These are phyloP conservation scores for Diddensiella transvaalensis DNA, from an alignment of 805 yeast genomes.

Conservation along the genomic window DNA sequence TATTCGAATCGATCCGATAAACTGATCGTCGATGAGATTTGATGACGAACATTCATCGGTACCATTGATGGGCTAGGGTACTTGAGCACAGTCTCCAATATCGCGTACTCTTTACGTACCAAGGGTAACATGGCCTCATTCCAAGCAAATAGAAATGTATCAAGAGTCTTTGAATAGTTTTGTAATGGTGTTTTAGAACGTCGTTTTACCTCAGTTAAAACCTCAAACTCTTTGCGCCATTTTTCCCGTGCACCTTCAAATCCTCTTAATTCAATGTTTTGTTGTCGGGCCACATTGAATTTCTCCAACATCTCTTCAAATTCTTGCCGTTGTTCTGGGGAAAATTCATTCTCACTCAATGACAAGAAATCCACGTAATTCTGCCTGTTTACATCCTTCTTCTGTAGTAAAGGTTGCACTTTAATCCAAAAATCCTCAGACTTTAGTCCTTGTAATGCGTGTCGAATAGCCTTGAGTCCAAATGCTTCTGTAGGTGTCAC, in stretches of 20 bases:
- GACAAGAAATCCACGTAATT: constrained; percentile 61
- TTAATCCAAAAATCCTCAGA: constrained; percentile 25
- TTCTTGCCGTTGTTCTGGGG: constrained; percentile 35
- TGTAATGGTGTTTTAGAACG: constrained; percentile 37
- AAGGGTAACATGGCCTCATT: constrained; percentile 67
- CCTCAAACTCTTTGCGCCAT: constrained; percentile 81
- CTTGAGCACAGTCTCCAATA: constrained; percentile 45
- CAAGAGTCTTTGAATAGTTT: constrained; percentile 46
- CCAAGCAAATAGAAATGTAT: constrained; percentile 82
- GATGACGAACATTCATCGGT: constrained; percentile 20
- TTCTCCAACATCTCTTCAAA: constrained; percentile 68
- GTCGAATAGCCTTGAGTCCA: constrained; percentile 75
- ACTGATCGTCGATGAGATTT: constrained; percentile 20
- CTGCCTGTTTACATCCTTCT: constrained; percentile 30
- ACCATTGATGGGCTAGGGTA: constrained; percentile 23
- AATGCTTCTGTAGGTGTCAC: constrained; percentile 68
- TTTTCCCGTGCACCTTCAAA: constrained; percentile 80
- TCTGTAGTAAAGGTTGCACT: constrained; percentile 34
- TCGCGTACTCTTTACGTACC: constrained; percentile 60
- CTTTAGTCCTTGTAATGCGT: constrained; percentile 56
- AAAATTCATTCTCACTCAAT: constrained; percentile 52
- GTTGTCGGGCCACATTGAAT: constrained; percentile 73
- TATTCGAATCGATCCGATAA: constrained; percentile 39
- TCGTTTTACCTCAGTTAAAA: constrained; percentile 4
- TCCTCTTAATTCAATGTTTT: constrained; percentile 70